These are phyloP conservation scores for Populus nigra DNA, from an alignment of 345 rosid genomes.

Conservation along the genomic window DNA sequence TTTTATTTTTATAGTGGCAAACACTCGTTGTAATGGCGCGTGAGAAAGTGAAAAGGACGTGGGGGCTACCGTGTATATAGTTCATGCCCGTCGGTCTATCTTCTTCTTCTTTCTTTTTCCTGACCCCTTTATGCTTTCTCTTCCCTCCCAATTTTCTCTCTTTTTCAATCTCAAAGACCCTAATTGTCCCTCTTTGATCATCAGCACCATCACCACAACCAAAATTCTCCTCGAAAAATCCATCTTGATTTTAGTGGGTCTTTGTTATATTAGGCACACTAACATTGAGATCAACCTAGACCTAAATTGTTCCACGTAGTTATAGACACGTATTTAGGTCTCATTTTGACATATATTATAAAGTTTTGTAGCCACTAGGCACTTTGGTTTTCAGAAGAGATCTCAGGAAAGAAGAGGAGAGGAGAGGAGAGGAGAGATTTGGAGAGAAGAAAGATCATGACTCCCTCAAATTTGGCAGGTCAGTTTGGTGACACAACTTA, in stretches of 20 bases:
- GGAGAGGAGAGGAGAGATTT: not conserved
- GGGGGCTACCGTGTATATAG: slow-evolving; percentile 39
- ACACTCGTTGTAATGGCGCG: slow-evolving; percentile 18
- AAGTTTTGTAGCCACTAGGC: slow-evolving; percentile 7
- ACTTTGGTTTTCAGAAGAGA: slow-evolving; percentile 7
- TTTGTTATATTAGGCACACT: not conserved
- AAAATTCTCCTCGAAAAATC: slow-evolving; percentile 9
- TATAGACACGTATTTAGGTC: not conserved
- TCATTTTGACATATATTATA: not conserved
- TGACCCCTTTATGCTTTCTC: slow-evolving; percentile 43
- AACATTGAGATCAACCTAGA: slow-evolving; percentile 5
- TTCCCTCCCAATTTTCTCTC: slow-evolving; percentile 31
- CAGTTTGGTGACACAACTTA: slow-evolving; percentile 88
- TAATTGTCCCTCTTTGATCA: slow-evolving; percentile 31
- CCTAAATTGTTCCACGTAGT: not conserved
- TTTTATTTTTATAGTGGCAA: not conserved
- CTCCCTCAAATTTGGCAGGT: slow-evolving; percentile 45
- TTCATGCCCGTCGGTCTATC: slow-evolving; percentile 35
- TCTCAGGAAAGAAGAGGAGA: not conserved
- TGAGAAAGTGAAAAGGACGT: slow-evolving; percentile 10
- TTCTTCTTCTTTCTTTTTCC: not conserved
- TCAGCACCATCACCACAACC: slow-evolving; percentile 5
- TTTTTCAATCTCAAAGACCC: slow-evolving; percentile 34
- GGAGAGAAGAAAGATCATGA: slow-evolving; percentile 30
- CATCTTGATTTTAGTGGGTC: not conserved